Conservation (phyloP, 164 flowering plant genomes). For the Magnolia officinalis region DNA sequence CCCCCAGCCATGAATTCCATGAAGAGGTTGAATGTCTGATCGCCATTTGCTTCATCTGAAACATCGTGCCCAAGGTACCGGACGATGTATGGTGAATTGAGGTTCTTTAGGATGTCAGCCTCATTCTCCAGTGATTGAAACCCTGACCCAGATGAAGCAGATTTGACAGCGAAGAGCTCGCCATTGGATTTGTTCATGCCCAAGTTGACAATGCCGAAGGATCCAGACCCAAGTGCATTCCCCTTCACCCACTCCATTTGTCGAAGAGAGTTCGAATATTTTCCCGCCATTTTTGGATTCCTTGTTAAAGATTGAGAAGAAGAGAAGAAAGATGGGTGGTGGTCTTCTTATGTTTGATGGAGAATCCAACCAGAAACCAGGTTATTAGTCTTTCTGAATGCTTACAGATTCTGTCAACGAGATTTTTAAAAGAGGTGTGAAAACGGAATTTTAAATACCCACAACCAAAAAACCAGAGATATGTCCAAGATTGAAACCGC, state of each 20-base stretch:
- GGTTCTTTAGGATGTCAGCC: conserved; percentile 36
- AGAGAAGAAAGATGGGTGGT: no score
- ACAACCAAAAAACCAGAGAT: background rate
- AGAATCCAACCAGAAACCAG: no score
- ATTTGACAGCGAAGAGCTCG: conserved; percentile 46
- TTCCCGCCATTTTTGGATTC: conserved; percentile 19
- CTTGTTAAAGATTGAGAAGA: no score
- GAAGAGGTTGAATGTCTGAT: conserved; percentile 29
- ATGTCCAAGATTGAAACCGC: no score
- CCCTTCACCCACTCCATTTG: conserved; percentile 50
- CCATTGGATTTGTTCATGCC: conserved; percentile 49
- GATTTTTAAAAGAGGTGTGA: background rate
- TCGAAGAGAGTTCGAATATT: conserved; percentile 9
- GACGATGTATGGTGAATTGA: conserved; percentile 43
- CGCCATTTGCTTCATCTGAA: conserved; percentile 19
- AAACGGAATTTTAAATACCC: background rate
- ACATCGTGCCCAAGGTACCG: conserved; percentile 35
- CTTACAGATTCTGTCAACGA: background rate
- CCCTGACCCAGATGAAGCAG: conserved; percentile 32
- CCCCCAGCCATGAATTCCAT: conserved; percentile 72
- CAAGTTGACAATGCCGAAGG: conserved; percentile 46
- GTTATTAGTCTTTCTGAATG: background rate
- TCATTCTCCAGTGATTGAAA: conserved; percentile 36
- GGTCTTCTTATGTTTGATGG: no score
- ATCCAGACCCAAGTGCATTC: conserved; percentile 43